phyloP scores from a whole-genome alignment of 768 basidiomycete species.

The Leccinum broughii region DNA sequence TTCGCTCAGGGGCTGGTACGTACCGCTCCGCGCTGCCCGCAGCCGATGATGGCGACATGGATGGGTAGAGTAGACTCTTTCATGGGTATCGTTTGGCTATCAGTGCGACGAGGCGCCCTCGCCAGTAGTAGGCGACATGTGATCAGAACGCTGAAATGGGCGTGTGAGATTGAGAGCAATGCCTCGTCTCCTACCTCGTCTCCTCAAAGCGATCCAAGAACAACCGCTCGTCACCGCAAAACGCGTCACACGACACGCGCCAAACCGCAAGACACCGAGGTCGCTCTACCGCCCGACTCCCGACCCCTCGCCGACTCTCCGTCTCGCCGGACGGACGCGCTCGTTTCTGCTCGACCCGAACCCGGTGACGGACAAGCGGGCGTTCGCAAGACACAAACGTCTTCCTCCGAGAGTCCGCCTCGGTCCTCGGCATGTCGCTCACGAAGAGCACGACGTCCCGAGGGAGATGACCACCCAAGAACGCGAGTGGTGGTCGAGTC shows the following conservation, averaged over 20 bases:
- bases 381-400: constrained; percentile 57
- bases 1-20: constrained; percentile 1
- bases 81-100: constrained; percentile 24
- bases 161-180: constrained; percentile 34
- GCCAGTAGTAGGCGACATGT: constrained; percentile 14
- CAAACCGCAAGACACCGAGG: constrained; percentile 29
- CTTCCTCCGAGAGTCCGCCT: constrained; percentile 49
- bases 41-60: constrained; percentile 78
- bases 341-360: constrained; percentile 68
- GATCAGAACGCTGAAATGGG: not conserved
- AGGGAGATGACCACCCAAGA: constrained; percentile 66
- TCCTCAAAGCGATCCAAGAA: constrained; percentile 42
- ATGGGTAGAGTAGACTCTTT: constrained; percentile 39
- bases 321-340: constrained; percentile 41
- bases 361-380: constrained; percentile 51
- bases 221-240: constrained; percentile 23
- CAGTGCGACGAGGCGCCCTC: constrained; percentile 15
- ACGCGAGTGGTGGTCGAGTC: constrained; percentile 68
- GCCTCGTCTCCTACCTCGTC: constrained; percentile 73
- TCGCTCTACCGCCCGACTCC: constrained; percentile 36
- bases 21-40: constrained; percentile 81
- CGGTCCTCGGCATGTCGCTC: constrained; percentile 25
- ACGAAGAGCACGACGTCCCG: constrained; percentile 37
- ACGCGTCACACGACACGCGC: constrained; percentile 13
- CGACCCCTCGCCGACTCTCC: constrained; percentile 43